Percentiles rank a stretch among this genome's conserved stretches.
Evolutionary conservation across 192 early-diverging fungal species (phyloP).

Genomic region (Chytriomyces hyalinus): DNA sequence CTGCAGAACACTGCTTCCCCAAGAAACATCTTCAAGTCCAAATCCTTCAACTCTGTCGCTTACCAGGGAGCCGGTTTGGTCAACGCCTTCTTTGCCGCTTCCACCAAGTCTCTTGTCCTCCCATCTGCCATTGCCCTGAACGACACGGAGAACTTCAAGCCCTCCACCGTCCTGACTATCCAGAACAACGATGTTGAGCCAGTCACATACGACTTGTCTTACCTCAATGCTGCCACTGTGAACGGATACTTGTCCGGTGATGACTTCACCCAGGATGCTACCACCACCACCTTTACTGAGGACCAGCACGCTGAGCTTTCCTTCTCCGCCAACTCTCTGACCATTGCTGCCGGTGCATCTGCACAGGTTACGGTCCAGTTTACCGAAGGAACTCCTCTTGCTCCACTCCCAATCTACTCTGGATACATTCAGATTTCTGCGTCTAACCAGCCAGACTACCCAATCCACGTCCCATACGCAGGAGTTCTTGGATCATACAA

Average conservation of each 20-base stretch:
- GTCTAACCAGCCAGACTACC: background rate
- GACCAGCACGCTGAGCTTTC: slow-evolving; percentile 3
- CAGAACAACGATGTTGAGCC: slow-evolving; percentile 32
- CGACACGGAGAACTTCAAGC: slow-evolving; percentile 39
- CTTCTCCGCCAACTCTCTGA: background rate
- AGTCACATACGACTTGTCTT: slow-evolving; percentile 30
- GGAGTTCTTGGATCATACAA: slow-evolving; percentile 23
- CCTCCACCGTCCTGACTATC: slow-evolving; percentile 23
- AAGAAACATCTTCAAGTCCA: slow-evolving; percentile 40
- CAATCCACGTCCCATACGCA: slow-evolving; percentile 30
- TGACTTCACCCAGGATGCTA: slow-evolving; percentile 30
- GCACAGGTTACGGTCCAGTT: slow-evolving; percentile 34
- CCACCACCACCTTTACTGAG: slow-evolving; percentile 25
- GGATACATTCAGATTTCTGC: no score
- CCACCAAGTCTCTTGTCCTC: slow-evolving; percentile 50
- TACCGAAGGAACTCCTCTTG: slow-evolving; percentile 4
- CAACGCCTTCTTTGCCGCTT: slow-evolving; percentile 67
- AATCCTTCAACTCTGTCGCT: slow-evolving; percentile 61
- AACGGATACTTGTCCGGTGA: slow-evolving; percentile 12
- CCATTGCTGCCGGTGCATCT: slow-evolving; percentile 32
- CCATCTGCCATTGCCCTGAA: slow-evolving; percentile 53
- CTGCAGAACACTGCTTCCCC: slow-evolving; percentile 62
- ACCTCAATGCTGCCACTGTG: slow-evolving; percentile 30
- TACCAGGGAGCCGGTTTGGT: slow-evolving; percentile 80
- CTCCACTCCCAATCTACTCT: background rate